Evolutionary conservation across 1,284 basidiomycete species (phyloP).

Genomic region (Ceratobasidium sp.): DNA sequence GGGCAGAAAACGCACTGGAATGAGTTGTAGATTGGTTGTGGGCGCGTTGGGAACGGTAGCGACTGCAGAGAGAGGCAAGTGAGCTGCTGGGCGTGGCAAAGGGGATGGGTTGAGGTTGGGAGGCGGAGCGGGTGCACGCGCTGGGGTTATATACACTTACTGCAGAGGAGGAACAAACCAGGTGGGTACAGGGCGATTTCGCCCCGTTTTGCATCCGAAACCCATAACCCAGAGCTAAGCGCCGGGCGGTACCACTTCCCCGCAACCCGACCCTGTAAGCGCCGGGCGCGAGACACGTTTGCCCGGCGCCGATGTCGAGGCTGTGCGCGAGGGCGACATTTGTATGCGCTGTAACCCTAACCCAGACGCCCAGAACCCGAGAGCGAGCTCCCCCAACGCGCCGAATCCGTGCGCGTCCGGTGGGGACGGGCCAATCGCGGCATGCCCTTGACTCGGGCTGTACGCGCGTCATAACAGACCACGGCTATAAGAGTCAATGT

Average conservation of each 20-base stretch:
- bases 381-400: background rate
- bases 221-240: conserved; percentile 32
- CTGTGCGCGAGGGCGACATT: conserved; percentile 20
- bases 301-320: conserved; percentile 11
- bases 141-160: conserved; percentile 38
- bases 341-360: conserved; percentile 23
- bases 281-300: conserved; percentile 1
- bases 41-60: conserved; percentile 2
- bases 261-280: conserved; percentile 10
- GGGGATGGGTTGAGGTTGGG: conserved; percentile 23
- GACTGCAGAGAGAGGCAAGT: conserved; percentile 6
- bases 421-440: background rate
- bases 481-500: conserved; percentile 11
- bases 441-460: conserved; percentile 5
- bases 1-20: conserved; percentile 11
- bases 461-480: conserved; percentile 29
- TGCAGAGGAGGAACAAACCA: conserved; percentile 37
- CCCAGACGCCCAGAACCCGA: conserved; percentile 15
- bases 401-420: background rate
- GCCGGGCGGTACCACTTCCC: background rate
- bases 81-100: background rate
- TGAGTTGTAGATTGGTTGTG: background rate
- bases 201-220: conserved; percentile 32
- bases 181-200: conserved; percentile 30
- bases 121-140: conserved; percentile 9